Percentiles rank a stretch among this genome's conserved stretches.
Conservation (phyloP, 2,329 filamentous ascomycete species). For the Xylariaceae sp. region DNA sequence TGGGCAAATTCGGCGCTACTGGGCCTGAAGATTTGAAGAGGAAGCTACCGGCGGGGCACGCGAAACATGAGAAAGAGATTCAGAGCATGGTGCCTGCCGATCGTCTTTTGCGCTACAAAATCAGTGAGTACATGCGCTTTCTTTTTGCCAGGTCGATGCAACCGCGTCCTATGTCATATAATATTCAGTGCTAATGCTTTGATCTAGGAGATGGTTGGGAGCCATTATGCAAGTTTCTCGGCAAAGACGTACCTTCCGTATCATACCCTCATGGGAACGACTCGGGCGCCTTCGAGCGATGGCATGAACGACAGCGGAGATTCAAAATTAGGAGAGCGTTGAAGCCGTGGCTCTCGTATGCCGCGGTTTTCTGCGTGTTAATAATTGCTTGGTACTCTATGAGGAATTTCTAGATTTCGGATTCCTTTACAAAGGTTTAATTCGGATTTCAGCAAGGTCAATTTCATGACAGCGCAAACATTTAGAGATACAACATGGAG, state of each 20-base stretch:
- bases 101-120: not conserved
- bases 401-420: too few species aligned
- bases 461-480: too few species aligned
- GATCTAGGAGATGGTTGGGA: not conserved
- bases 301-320: not conserved
- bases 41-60: not conserved
- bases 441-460: too few species aligned
- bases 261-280: not conserved
- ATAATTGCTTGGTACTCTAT: too few species aligned
- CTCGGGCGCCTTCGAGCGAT: not conserved
- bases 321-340: not conserved
- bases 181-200: not conserved
- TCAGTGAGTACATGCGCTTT: not conserved
- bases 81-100: not conserved
- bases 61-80: not conserved
- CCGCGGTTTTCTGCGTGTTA: too few species aligned
- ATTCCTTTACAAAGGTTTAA: too few species aligned
- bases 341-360: not conserved
- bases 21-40: not conserved
- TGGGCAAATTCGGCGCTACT: not conserved
- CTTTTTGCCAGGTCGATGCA: too few species aligned
- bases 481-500: too few species aligned
- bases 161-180: too few species aligned
- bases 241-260: not conserved
- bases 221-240: not conserved